Evolutionary conservation across 495 filamentous ascomycete genomes (phyloP).

Genomic region (Aspergillus saccharolyticus): DNA sequence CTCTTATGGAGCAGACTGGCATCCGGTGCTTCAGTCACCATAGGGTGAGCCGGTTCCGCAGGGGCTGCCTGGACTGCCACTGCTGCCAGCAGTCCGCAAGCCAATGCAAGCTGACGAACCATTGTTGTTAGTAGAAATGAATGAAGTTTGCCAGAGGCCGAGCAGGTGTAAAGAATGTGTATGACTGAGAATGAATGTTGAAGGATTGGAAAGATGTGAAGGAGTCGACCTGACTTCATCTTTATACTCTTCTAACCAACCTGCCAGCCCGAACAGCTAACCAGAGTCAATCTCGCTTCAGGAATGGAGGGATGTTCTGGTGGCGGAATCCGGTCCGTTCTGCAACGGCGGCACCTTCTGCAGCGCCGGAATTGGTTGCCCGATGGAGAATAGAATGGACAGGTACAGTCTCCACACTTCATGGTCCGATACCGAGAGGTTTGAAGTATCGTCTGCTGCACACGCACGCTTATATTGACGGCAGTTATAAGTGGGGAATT

Average conservation of each 20-base stretch:
- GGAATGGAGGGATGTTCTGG: neutral
- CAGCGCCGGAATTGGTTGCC: too few relatives aligned
- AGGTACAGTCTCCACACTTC: too few relatives aligned
- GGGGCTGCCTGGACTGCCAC: neutral
- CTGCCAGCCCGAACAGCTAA: neutral
- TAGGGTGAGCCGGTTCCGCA: neutral
- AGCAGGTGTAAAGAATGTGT: neutral
- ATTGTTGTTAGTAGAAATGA: neutral
- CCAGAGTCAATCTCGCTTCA: constrained; percentile 1
- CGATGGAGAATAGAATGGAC: too few relatives aligned
- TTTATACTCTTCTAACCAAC: neutral
- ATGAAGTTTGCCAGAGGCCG: neutral
- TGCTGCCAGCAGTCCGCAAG: neutral
- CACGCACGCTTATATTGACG: too few relatives aligned
- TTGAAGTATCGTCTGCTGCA: too few relatives aligned
- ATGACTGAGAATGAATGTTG: neutral
- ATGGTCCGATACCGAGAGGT: too few relatives aligned
- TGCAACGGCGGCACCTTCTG: neutral
- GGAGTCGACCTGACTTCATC: neutral
- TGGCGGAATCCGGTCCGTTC: neutral
- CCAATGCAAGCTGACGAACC: neutral
- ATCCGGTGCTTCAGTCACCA: neutral
- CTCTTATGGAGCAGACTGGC: neutral
- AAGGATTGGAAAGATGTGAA: neutral
- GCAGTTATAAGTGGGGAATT: too few relatives aligned